Evolutionary conservation across 2,329 filamentous ascomycete genomes (phyloP).

Genomic region (Dendryphion nanum): DNA sequence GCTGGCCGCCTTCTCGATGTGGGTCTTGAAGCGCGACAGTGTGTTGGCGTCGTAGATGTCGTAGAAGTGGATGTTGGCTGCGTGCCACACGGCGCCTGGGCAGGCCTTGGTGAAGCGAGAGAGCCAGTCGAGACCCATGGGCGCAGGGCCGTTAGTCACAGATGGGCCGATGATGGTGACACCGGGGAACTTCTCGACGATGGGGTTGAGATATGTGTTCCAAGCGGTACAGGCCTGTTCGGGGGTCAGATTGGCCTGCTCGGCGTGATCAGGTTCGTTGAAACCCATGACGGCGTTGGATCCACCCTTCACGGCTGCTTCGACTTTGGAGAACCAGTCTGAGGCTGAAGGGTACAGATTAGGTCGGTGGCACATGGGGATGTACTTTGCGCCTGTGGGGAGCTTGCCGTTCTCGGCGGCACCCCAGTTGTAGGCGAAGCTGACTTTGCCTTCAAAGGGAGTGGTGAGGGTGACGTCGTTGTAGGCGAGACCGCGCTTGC

Average conservation of each 20-base stretch:
- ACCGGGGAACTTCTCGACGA: slow-evolving; percentile 23
- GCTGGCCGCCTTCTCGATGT: slow-evolving; percentile 37
- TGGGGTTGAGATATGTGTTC: slow-evolving; percentile 33
- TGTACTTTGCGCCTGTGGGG: slow-evolving; percentile 52
- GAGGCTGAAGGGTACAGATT: slow-evolving; percentile 15
- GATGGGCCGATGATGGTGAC: slow-evolving; percentile 34
- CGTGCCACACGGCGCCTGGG: slow-evolving; percentile 35
- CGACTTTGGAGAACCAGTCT: slow-evolving; percentile 41
- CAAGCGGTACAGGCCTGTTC: slow-evolving; percentile 31
- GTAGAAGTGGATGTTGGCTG: slow-evolving; percentile 42
- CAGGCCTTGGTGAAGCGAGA: slow-evolving; percentile 30
- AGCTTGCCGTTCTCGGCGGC: slow-evolving; percentile 38
- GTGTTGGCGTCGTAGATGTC: slow-evolving; percentile 27
- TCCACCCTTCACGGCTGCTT: slow-evolving; percentile 31
- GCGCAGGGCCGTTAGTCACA: slow-evolving; percentile 23
- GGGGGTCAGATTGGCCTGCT: slow-evolving; percentile 34
- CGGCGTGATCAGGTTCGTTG: slow-evolving; percentile 38
- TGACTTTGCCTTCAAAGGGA: slow-evolving; percentile 51
- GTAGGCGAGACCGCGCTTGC: slow-evolving; percentile 69
- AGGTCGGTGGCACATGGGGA: slow-evolving; percentile 53
- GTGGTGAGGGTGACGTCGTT: slow-evolving; percentile 57
- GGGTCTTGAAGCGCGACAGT: slow-evolving; percentile 35
- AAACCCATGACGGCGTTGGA: slow-evolving; percentile 38
- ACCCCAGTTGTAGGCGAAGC: slow-evolving; percentile 71
- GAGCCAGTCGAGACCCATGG: slow-evolving; percentile 34